A percentile compares a stretch with the other conserved stretches of the same genome.
These are phyloP conservation scores for Elsinoe fawcettii DNA, from an alignment of 2,329 filamentous ascomycete species.

Conservation along the genomic window DNA sequence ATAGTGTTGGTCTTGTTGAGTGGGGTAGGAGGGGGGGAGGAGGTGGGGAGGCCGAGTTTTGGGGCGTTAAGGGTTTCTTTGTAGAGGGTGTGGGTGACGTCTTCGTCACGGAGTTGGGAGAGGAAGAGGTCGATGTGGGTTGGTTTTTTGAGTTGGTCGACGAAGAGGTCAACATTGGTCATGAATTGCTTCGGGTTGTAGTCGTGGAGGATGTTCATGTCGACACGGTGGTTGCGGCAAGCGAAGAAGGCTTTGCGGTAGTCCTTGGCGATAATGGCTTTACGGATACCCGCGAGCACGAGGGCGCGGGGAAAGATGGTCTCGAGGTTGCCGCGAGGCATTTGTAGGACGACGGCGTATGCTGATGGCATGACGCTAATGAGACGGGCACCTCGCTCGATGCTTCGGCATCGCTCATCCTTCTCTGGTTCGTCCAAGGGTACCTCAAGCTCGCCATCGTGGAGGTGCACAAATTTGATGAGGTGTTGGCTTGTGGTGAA, in stretches of 20 bases:
- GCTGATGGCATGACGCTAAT: constrained; percentile 84
- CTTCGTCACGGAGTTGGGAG: constrained; percentile 77
- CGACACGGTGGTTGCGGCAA: constrained; percentile 86
- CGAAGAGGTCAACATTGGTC: constrained; percentile 63
- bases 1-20: constrained; percentile 73
- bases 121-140: constrained; percentile 86
- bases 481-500: constrained; percentile 90
- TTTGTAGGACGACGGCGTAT: constrained; percentile 81
- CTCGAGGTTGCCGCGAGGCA: constrained; percentile 92
- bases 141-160: constrained; percentile 74
- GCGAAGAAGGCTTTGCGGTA: constrained; percentile 79
- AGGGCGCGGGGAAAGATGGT: constrained; percentile 90
- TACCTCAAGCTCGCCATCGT: constrained; percentile 61
- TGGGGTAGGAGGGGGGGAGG: neutral
- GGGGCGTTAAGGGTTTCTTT: constrained; percentile 63
- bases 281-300: constrained; percentile 81
- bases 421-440: constrained; percentile 82
- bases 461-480: constrained; percentile 86
- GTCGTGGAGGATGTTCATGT: constrained; percentile 96
- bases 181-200: constrained; percentile 84
- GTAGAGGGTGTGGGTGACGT: constrained; percentile 91
- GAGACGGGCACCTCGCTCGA: constrained; percentile 80
- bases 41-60: constrained; percentile 22
- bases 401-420: constrained; percentile 84
- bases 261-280: constrained; percentile 68